Conservation (phyloP, 495 filamentous ascomycete genomes). For the Symbiotaphrina buchneri region DNA sequence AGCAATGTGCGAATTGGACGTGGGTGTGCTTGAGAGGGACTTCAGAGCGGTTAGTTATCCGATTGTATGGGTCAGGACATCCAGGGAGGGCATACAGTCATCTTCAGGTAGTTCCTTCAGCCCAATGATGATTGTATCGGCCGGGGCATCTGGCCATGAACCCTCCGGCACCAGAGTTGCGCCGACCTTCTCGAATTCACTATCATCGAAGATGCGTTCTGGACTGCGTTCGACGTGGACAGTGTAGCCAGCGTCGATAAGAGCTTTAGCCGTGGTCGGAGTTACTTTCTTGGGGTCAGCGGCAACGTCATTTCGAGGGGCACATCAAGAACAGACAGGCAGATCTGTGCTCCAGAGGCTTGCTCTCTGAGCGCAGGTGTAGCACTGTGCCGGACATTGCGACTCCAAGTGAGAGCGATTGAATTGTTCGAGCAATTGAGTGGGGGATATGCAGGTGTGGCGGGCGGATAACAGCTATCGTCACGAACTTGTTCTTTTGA, state of each 20-base stretch:
- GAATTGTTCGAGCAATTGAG: too few species aligned
- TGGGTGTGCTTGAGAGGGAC: slow-evolving; percentile 71
- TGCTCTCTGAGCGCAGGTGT: slow-evolving; percentile 7
- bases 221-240: slow-evolving; percentile 65
- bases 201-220: slow-evolving; percentile 68
- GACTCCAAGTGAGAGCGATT: too few species aligned
- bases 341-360: slow-evolving; percentile 34
- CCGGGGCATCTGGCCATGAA: slow-evolving; percentile 57
- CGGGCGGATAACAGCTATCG: too few species aligned
- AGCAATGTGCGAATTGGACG: slow-evolving; percentile 64
- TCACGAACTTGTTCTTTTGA: too few species aligned
- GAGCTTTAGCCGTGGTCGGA: slow-evolving; percentile 48
- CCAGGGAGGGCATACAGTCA: slow-evolving; percentile 23
- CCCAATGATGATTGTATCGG: slow-evolving; percentile 55
- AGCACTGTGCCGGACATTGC: slow-evolving; percentile 4
- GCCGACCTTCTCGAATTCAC: slow-evolving; percentile 37
- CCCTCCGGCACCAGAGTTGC: slow-evolving; percentile 60
- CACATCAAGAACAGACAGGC: slow-evolving; percentile 12
- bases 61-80: neutral
- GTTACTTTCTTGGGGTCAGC: slow-evolving; percentile 19
- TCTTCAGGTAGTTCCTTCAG: slow-evolving; percentile 89
- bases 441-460: too few species aligned
- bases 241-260: slow-evolving; percentile 65
- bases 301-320: neutral
- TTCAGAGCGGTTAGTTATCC: slow-evolving; percentile 6